These are phyloP conservation scores for Kuraishia ogatae DNA, from an alignment of 805 yeast genomes.

Conservation along the genomic window DNA sequence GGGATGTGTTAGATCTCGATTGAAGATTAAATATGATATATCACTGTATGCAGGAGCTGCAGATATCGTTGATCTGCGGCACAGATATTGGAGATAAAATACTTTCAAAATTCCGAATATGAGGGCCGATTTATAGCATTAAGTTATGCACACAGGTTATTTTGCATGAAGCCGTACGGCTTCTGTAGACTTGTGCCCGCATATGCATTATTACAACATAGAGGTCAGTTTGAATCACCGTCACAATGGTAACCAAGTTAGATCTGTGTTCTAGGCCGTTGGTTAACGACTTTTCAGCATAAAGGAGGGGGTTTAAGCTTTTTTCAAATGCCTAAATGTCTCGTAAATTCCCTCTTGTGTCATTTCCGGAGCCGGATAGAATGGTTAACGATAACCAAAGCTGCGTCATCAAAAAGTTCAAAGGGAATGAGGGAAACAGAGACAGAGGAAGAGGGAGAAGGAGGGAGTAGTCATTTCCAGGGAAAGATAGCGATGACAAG, in stretches of 20 bases:
- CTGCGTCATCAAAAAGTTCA: no score
- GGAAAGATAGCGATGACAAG: no score
- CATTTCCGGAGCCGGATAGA: no score
- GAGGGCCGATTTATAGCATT: no score
- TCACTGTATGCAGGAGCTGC: neutral
- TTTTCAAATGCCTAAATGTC: neutral
- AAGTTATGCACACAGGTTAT: conserved; percentile 19
- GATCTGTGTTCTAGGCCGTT: neutral
- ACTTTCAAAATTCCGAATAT: no score
- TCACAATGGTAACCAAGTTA: neutral
- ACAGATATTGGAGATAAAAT: no score
- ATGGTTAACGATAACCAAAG: no score
- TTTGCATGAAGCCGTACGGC: conserved; percentile 46
- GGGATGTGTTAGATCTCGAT: neutral
- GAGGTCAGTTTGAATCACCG: neutral
- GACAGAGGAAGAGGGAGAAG: no score
- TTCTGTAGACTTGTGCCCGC: conserved; percentile 7
- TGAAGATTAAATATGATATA: neutral
- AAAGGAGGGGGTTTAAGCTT: neutral
- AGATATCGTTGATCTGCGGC: no score
- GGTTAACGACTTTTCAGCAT: neutral
- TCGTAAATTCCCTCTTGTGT: neutral
- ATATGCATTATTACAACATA: neutral
- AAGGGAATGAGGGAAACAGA: no score
- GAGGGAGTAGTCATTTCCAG: no score